A percentile compares a stretch with the other conserved stretches of the same genome.
Evolutionary conservation across 2,329 filamentous ascomycete genomes (phyloP).

Genomic region (Paecilomyces variotii): DNA sequence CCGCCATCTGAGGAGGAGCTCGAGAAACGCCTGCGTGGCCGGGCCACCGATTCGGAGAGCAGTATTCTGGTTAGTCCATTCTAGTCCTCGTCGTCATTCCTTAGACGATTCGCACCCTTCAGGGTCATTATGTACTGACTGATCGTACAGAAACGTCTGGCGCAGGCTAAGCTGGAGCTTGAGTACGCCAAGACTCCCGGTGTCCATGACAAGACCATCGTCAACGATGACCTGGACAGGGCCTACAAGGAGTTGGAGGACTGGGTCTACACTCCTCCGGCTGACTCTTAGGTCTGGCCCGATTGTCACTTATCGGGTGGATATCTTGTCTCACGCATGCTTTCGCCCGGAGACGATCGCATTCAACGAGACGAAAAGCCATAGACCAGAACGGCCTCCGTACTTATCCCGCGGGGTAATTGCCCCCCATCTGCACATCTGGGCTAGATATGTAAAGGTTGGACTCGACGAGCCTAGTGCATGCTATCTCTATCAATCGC

Average conservation of each 20-base stretch:
- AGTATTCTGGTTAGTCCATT: constrained; percentile 24
- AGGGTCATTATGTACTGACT: background rate
- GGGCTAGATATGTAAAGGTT: background rate
- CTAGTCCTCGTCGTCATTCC: background rate
- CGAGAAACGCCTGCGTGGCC: constrained; percentile 64
- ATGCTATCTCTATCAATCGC: background rate
- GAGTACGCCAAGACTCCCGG: constrained; percentile 62
- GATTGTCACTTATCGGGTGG: background rate
- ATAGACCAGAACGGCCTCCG: background rate
- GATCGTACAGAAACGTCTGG: constrained; percentile 55
- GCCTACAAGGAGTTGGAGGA: constrained; percentile 47
- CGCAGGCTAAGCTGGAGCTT: constrained; percentile 66
- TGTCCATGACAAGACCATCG: constrained; percentile 56
- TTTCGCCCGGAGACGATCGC: background rate
- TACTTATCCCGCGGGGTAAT: background rate
- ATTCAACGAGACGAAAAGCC: background rate
- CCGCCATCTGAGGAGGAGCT: constrained; percentile 69
- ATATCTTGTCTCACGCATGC: background rate
- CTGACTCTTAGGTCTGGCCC: background rate
- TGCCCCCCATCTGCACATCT: background rate
- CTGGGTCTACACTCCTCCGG: constrained; percentile 1
- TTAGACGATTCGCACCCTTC: background rate
- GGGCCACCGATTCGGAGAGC: constrained; percentile 71
- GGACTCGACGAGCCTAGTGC: background rate
- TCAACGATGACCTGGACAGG: constrained; percentile 57